Evolutionary conservation across 345 rosid genomes (phyloP), one percentile per base, ranked within the genome.

Genomic region (Eucalyptus curtisii): DNA sequence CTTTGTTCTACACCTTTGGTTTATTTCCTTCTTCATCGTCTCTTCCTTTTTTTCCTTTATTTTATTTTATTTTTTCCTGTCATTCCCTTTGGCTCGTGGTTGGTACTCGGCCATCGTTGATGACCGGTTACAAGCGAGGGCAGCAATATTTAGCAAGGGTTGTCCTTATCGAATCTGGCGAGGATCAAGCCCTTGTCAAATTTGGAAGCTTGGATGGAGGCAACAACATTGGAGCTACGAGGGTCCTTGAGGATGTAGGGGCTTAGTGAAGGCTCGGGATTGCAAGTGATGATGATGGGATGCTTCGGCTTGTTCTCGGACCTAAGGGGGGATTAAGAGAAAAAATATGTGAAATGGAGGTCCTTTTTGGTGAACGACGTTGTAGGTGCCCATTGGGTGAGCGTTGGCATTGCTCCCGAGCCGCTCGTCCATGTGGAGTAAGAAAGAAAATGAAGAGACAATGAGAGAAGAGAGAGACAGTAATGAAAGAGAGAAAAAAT

Each of bases 71-170:
- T 22, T 55, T 55, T 24, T 55, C 13, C 30, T 55, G 24, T 55
- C 13, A 5, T 55, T 55, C 61, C 30, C 30, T 55, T 55, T 55
- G 61, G 13, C 30, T 2, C 24, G 30, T 24, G 61, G 13, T 25
- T 25, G 6, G 30, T 24, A 24, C 61, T 55, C 1, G 13, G 3
- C 13, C 30, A 22, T 10, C 3, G 30, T 10, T 0, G 30, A 22
- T 0, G 30, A 55, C 12, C 2, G 0, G 1, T 55, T 0, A 55
- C 13, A 55, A 2, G 13, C 0, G 1, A 55, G 30, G 30, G 6
- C 0, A 52, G 1, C 57, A 19, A 1, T 19, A 52, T 52, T 52
- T 19, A 52, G 61, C 3, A 4, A 24, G 13, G 61, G 12, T 55
- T 55, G 30, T 3, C 30, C 30, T 55, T 13, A 10, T 0, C 30